Evolutionary conservation across 163 green algal species (phyloP), one percentile per base, ranked within the genome.

Genomic region (Scenedesmus sp.): DNA sequence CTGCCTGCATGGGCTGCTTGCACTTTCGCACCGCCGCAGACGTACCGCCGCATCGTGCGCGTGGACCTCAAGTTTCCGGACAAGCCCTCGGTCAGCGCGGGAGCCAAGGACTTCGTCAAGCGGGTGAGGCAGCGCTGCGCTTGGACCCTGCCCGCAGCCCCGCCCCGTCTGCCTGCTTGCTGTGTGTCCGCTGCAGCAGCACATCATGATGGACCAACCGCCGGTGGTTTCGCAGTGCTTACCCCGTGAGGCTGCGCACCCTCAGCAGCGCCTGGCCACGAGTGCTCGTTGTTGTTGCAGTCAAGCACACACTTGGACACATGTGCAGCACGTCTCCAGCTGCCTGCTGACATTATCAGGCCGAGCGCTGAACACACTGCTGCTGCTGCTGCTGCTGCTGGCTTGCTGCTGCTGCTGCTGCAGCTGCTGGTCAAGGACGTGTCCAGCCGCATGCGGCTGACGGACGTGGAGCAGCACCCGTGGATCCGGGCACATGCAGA

Each of bases 11-110:
- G 46, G 7, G 46, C 46, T 10, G 46, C 24, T 65, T 12, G 24
- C 18, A 76, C 65, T 76, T 26, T 30, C 82, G 88, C 56, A n/a
- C n/a, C n/a, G n/a, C n/a, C n/a, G n/a, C 87, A 95, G 46, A 96
- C 91, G 20, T 96, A 96, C 83, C 82, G 90, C 0, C 85, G 93
- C 43, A 97, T 97, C 40, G 89, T 96, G 42, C 89, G 93, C 4
- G 97, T 99, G 37, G 97, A 99, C 94, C 92, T 99, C 1, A 93
- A 94, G 46, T 99, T 98, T 81, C 97, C 97, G 10, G 82, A 90
- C 3, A 72, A 91, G 61, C 86, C 92, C 2, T 37, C 53, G 3
- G 73, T 93, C 16, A 90, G 76, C 44, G 85, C 91, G 3, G 94
- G 92, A 26, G 97, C 97, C 72, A 95, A 97, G 90, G 95, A 98